Base-by-base conservation (phyloP, 257 asterid species). In the Nemophila menziesii region DNA sequence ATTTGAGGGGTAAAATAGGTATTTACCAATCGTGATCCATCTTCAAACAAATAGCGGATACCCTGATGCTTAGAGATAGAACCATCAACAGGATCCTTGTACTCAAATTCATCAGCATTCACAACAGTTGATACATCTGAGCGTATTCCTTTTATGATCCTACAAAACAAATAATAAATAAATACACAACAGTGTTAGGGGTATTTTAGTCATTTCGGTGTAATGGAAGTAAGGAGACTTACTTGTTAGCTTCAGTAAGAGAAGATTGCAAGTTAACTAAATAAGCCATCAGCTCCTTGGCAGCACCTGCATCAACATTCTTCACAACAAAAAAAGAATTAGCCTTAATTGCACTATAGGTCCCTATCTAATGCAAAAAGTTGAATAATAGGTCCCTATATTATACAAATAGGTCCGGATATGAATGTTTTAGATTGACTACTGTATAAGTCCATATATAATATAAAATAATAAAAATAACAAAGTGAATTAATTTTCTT, bases 11-110 rank as follows among this genome's bases (percentile, higher is more conserved):
- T 17, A 41, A 14, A 10, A 15, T 15, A 20, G 19, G 19, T 37
- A 33, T 48, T 78, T 78, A 89, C 98, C 96, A 89, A 52, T 70
- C 96, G 93, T 12, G 98, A 89, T 20, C 98, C 98, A 48, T 89
- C 98, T 62, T 69, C 92, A 63, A 89, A 89, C 50, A 89, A 64
- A 59, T 75, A 89, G 55, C 98, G 74, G 64, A 89, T 78, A 33
- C 98, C 98, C 76, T 89, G 98, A 63, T 89, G 90, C 72, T 79
- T 80, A 33, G 98, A 78, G 59, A 89, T 39, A 16, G 96, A 89
- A 75, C 96, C 98, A 70, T 89, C 98, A 59, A 89, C 94, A 5
- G 98, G 94, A 56, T 89, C 98, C 49, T 81, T 89, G 77, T 89
- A 89, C 69, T 89, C 96, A 34, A 89, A 89, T 66, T 89, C 98